These are phyloP conservation scores for Somion occarium DNA, from an alignment of 1,284 basidiomycete genomes.

Conservation along the genomic window DNA sequence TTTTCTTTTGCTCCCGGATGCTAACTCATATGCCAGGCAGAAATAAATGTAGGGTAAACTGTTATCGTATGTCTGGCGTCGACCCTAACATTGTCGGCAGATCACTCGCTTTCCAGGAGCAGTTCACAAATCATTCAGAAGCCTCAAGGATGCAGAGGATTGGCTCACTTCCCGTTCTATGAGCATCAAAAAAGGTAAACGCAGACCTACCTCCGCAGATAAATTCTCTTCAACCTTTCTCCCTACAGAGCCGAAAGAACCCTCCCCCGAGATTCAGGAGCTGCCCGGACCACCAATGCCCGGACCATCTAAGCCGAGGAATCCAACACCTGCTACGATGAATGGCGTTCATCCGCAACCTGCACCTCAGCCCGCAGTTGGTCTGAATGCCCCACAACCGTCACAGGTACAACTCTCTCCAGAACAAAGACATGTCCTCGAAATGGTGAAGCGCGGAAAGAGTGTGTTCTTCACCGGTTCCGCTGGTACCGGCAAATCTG, in stretches of 20 bases:
- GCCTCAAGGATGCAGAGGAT: constrained; percentile 35
- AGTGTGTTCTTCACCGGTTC: constrained; percentile 82
- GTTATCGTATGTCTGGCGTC: background rate
- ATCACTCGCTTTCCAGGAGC: constrained; percentile 44
- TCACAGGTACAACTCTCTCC: constrained; percentile 29
- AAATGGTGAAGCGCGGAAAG: constrained; percentile 50
- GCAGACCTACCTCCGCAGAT: no score
- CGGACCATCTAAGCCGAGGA: background rate
- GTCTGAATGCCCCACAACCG: background rate
- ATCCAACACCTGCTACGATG: background rate
- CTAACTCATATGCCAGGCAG: constrained; percentile 1
- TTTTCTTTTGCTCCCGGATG: constrained; percentile 6
- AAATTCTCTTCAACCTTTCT: no score
- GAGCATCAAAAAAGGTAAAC: background rate
- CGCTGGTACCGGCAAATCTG: constrained; percentile 86
- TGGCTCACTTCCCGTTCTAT: constrained; percentile 32
- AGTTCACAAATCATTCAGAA: constrained; percentile 42
- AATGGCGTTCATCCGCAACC: background rate
- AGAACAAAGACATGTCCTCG: constrained; percentile 56
- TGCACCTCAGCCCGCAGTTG: background rate
- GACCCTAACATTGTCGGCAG: constrained; percentile 23
- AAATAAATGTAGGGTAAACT: constrained; percentile 1
- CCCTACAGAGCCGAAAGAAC: no score
- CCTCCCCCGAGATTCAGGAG: background rate
- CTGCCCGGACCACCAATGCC: background rate